Base-by-base conservation (phyloP, 345 rosid species). In the Hibiscus trionum region DNA sequence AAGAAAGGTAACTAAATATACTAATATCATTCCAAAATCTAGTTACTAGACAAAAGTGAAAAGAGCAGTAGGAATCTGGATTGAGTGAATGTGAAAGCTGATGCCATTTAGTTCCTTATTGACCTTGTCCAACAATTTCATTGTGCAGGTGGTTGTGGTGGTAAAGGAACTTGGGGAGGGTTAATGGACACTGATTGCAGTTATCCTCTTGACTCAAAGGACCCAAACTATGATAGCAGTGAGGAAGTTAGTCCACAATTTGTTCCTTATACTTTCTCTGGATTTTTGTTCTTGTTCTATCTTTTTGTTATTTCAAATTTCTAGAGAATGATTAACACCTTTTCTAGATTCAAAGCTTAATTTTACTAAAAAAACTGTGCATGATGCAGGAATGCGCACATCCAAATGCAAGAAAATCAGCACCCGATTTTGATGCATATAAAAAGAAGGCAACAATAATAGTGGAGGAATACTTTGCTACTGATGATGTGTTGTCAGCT, bases 391-490 rank as follows among this genome's bases (percentile, higher is more conserved):
- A 84, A 58, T 70, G 59, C 66, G 84, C 73, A 31, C 65, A 46
- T 70, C 47, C 70, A 27, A 80, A 63, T 72, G 39, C 72, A 65
- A 73, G 77, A 73, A 77, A 62, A 65, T 61, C 77, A 6, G 64
- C 72, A 4, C 72, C 16, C 53, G 88, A 86, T 63, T 73, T 92
- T 46, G 78, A 58, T 3, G 80, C 78, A 70, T 92, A 85, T 81
- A 92, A 86, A 66, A 92, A 78, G 73, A 87, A 80, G 79, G 87
- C 76, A 0, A 85, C 91, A 0, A 14, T 83, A 2, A 82, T 92
- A 49, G 90, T 90, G n/a, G 92, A 88, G 77, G 97, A 92, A 74
- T 92, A 88, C 73, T 92, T 90, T 73, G 76, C 85, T 77, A 92
- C 84, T 50, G 88, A 84, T 58, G 96, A 92, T 78, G 87, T 84